Percentiles rank a stretch among this genome's conserved stretches.
Conservation (phyloP, 306 rosid genomes). For the Gastrolobium bilobum region DNA sequence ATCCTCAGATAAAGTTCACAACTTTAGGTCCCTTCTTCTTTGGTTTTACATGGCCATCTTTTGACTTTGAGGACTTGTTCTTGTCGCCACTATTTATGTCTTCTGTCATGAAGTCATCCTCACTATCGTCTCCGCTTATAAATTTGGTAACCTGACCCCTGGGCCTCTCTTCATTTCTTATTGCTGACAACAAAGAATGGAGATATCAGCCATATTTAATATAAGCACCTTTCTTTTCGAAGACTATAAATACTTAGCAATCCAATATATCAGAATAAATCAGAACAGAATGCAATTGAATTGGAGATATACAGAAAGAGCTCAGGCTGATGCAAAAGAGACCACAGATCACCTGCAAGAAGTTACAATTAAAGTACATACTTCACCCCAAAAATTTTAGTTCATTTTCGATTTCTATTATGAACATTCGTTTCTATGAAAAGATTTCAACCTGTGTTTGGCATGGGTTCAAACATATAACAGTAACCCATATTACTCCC, state of each 20-base stretch:
- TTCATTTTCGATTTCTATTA: constrained; percentile 3
- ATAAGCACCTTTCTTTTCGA: constrained; percentile 16
- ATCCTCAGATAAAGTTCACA: constrained; percentile 70
- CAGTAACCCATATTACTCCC: constrained; percentile 9
- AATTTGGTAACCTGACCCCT: constrained; percentile 64
- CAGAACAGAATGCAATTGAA: constrained; percentile 9
- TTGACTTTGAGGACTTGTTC: constrained; percentile 50
- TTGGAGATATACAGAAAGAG: constrained; percentile 16
- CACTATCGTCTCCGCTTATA: constrained; percentile 89
- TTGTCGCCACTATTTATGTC: constrained; percentile 51
- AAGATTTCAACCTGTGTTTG: not conserved
- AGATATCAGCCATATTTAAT: constrained; percentile 22
- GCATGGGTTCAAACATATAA: constrained; percentile 21
- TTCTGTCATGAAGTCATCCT: constrained; percentile 76
- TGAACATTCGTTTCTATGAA: not conserved
- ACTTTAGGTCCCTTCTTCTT: constrained; percentile 79
- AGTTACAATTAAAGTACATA: not conserved
- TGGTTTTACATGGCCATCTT: constrained; percentile 53
- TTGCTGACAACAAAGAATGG: constrained; percentile 54
- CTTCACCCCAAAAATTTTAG: not conserved
- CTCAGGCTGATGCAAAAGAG: not conserved
- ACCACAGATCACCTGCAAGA: constrained; percentile 14
- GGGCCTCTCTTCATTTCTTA: constrained; percentile 54
- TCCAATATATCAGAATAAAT: constrained; percentile 18
- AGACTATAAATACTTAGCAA: constrained; percentile 1